phyloP scores from a whole-genome alignment of 441 rosid species.

The Heliophila coronopifolia region DNA sequence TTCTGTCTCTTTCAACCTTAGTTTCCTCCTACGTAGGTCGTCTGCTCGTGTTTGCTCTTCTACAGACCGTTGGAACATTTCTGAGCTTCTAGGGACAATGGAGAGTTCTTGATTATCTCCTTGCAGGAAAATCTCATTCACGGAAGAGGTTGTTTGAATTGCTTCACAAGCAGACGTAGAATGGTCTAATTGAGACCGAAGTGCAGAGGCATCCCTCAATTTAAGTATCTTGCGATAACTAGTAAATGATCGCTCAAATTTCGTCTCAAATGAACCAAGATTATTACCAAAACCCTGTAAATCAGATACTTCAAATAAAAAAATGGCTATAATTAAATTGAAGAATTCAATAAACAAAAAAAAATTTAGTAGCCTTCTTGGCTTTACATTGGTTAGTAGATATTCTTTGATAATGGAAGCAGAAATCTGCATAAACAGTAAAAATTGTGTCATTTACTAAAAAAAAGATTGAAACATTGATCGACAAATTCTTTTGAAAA shows the following conservation, averaged over 20 bases:
- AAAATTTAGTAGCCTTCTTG: neutral
- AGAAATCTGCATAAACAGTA: constrained; percentile 54
- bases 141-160: constrained; percentile 31
- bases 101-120: constrained; percentile 34
- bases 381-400: constrained; percentile 80
- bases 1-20: constrained; percentile 49
- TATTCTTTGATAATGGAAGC: constrained; percentile 80
- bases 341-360: neutral
- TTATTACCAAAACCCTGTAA: constrained; percentile 73
- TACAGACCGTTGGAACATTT: constrained; percentile 43
- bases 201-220: constrained; percentile 46
- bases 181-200: constrained; percentile 25
- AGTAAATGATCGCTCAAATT: constrained; percentile 77
- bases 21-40: too few relatives aligned
- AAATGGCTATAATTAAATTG: neutral
- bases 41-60: constrained; percentile 41
- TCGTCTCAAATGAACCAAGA: constrained; percentile 50
- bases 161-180: constrained; percentile 31
- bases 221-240: constrained; percentile 77
- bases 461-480: neutral
- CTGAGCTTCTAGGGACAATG: constrained; percentile 31
- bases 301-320: constrained; percentile 4
- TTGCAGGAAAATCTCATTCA: constrained; percentile 37
- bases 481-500: neutral
- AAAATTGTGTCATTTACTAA: neutral